Evolutionary conservation across 2,329 filamentous ascomycete genomes (phyloP).

Genomic region (Neurospora sp.): DNA sequence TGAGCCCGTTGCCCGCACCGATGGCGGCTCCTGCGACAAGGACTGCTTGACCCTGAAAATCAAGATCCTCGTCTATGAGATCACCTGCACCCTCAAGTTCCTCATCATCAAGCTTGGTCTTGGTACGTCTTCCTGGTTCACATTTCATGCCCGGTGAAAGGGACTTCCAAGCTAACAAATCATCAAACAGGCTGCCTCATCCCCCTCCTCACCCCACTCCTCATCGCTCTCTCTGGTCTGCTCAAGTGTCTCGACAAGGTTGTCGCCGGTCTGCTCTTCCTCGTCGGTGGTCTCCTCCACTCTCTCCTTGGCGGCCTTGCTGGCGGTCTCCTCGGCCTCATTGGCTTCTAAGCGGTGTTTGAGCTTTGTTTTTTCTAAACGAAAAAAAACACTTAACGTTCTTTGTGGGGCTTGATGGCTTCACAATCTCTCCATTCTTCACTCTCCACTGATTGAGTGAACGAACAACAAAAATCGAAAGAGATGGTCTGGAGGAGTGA

Average conservation of each 20-base stretch:
- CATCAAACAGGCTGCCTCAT: conserved; percentile 12
- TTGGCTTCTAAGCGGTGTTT: neutral
- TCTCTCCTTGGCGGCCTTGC: conserved; percentile 14
- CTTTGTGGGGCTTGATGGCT: neutral
- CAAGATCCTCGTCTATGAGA: conserved; percentile 18
- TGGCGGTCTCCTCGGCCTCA: conserved; percentile 12
- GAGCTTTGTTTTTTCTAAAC: neutral
- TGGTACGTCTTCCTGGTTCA: conserved; percentile 11
- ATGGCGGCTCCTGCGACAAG: conserved; percentile 7
- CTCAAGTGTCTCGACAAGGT: conserved; percentile 18
- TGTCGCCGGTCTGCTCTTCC: conserved; percentile 16
- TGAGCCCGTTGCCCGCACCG: neutral
- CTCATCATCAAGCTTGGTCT: conserved; percentile 20
- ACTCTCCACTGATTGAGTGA: neutral
- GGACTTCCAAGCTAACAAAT: conserved; percentile 1
- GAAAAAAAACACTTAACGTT: neutral
- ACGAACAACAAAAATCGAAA: neutral
- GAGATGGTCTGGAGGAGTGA: neutral
- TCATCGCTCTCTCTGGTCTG: conserved; percentile 17
- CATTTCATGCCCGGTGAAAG: too few species aligned
- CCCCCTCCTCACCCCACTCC: conserved; percentile 15
- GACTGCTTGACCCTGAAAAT: conserved; percentile 16
- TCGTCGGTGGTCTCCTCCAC: conserved; percentile 16
- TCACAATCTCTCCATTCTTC: neutral
- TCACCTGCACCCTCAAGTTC: conserved; percentile 18